Conservation (phyloP, 2,329 filamentous ascomycete genomes). For the Talaromyces atroroseus region DNA sequence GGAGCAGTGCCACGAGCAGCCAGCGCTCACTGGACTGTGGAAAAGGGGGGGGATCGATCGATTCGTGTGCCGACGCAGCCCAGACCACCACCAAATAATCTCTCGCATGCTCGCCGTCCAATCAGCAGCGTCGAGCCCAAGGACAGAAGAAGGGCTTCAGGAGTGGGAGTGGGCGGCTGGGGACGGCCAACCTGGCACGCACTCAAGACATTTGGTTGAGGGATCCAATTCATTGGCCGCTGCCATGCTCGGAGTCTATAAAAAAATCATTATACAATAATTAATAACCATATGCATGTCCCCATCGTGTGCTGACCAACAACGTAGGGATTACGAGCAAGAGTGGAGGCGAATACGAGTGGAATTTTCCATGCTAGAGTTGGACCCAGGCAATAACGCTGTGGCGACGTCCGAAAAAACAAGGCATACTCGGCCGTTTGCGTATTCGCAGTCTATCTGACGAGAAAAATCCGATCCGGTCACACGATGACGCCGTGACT, state of each 20-base stretch:
- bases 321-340: neutral
- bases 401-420: neutral
- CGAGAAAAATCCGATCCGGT: constrained; percentile 1
- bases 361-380: neutral
- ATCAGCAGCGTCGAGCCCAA: neutral
- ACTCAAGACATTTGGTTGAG: neutral
- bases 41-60: too few relatives aligned
- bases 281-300: neutral
- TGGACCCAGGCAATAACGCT: neutral
- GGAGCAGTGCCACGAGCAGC: constrained; percentile 7
- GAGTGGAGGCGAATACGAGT: neutral
- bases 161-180: too few relatives aligned
- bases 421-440: neutral
- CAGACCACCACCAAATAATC: neutral
- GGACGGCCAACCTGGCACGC: neutral
- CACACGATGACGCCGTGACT: constrained; percentile 10
- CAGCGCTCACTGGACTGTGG: neutral
- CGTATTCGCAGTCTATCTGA: neutral
- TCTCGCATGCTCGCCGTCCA: neutral
- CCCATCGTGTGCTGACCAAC: neutral
- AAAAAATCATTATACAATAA: neutral
- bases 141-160: too few relatives aligned
- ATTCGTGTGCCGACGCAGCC: neutral
- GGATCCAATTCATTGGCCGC: neutral
- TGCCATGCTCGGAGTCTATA: neutral